Evolutionary conservation across 371 early-diverging fungal genomes (phyloP).

Genomic region (Nematocida ironsii): DNA sequence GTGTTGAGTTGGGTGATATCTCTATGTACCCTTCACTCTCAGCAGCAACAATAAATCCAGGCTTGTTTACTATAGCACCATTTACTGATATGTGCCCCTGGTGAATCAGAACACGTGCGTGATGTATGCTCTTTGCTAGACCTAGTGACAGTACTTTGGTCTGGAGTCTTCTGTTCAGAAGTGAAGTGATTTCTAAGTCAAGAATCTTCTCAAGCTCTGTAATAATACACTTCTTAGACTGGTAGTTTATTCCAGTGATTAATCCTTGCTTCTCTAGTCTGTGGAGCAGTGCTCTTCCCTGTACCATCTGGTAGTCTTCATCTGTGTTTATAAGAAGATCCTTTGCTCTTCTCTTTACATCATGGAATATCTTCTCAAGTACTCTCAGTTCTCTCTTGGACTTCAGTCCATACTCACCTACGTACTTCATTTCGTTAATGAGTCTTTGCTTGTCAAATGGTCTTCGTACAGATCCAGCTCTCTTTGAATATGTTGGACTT

Average conservation of each 20-base stretch:
- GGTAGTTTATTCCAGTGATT: constrained; percentile 62
- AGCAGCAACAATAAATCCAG: constrained; percentile 66
- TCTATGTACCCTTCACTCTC: constrained; percentile 69
- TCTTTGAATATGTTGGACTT: constrained; percentile 74
- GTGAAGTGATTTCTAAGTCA: constrained; percentile 91
- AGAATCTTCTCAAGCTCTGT: constrained; percentile 96
- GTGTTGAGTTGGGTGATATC: constrained; percentile 53
- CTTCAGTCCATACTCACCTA: constrained; percentile 95
- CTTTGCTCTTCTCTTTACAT: constrained; percentile 98
- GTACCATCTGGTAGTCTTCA: constrained; percentile 93
- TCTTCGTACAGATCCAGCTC: constrained; percentile 93
- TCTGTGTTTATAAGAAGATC: constrained; percentile 92
- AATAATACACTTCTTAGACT: constrained; percentile 75
- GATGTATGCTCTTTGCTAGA: constrained; percentile 96
- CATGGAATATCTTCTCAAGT: constrained; percentile 87
- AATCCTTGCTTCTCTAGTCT: constrained; percentile 73
- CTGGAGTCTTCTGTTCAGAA: constrained; percentile 98
- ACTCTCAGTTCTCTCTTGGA: constrained; percentile 99
- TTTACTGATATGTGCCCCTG: constrained; percentile 68
- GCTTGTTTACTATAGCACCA: constrained; percentile 67
- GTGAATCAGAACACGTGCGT: constrained; percentile 95
- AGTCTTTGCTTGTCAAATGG: constrained; percentile 96
- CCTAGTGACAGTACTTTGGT: constrained; percentile 97
- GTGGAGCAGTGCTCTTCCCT: constrained; percentile 95
- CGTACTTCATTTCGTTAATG: constrained; percentile 93